Conservation (phyloP, 2,329 filamentous ascomycete genomes). For the Plectosphaerella cucumerina region DNA sequence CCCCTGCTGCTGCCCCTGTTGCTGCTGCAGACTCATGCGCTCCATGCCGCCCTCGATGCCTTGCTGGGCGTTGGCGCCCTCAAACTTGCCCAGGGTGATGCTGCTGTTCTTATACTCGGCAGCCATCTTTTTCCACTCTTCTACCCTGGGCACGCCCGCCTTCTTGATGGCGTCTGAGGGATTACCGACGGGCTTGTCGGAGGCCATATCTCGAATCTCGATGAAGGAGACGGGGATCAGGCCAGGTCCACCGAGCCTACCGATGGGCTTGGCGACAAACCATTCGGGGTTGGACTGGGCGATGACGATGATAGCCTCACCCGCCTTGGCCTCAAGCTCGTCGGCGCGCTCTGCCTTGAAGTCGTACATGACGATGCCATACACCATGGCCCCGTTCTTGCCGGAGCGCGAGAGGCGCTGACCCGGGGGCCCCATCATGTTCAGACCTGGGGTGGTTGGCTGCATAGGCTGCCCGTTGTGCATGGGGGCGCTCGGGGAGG, state of each 20-base stretch:
- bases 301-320: constrained; percentile 96
- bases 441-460: constrained; percentile 5
- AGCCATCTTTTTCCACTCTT: constrained; percentile 99
- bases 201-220: constrained; percentile 91
- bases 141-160: constrained; percentile 88
- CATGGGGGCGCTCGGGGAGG: constrained; percentile 13
- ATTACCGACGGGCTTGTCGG: constrained; percentile 76
- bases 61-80: constrained; percentile 44
- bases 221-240: constrained; percentile 96
- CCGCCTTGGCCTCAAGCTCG: constrained; percentile 90
- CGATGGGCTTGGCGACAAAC: constrained; percentile 99
- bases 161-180: constrained; percentile 79
- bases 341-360: constrained; percentile 94
- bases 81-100: constrained; percentile 91
- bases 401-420: constrained; percentile 48
- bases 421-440: constrained; percentile 19
- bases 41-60: constrained; percentile 68
- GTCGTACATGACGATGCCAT: constrained; percentile 95
- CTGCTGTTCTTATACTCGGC: constrained; percentile 99
- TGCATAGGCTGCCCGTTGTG: constrained; percentile 8
- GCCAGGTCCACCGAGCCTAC: constrained; percentile 88
- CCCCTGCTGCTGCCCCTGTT: constrained; percentile 31
- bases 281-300: constrained; percentile 98
- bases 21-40: constrained; percentile 69
- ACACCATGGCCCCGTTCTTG: constrained; percentile 78